These are phyloP conservation scores for Mucuna pruriens DNA, from an alignment of 306 rosid genomes.

Conservation along the genomic window DNA sequence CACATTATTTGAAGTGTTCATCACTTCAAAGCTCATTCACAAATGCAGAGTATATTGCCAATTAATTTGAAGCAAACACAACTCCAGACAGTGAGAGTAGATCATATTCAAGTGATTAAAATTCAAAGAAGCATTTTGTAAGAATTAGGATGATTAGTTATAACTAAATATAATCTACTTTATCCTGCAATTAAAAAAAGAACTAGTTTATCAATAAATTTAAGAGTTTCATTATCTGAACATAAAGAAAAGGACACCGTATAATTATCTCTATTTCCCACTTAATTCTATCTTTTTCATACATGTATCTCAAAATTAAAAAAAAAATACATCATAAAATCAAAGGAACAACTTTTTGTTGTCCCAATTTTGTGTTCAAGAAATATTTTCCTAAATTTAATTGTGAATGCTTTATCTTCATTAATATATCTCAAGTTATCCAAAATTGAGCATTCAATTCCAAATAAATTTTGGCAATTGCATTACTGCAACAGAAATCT, in stretches of 20 bases:
- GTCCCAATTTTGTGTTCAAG: background rate
- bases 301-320: background rate
- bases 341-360: background rate
- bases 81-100: slow-evolving; percentile 19
- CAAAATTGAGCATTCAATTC: slow-evolving; percentile 23
- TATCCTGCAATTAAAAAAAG: background rate
- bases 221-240: background rate
- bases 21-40: slow-evolving; percentile 10
- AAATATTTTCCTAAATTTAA: background rate
- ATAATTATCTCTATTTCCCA: background rate
- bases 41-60: background rate
- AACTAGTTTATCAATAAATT: background rate
- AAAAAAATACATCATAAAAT: background rate
- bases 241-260: background rate
- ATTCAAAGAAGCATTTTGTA: background rate
- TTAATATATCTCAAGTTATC: background rate
- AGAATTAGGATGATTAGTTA: background rate
- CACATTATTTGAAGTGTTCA: background rate
- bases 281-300: background rate
- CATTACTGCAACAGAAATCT: slow-evolving; percentile 20
- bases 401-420: background rate
- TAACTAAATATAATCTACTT: background rate
- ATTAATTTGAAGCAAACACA: slow-evolving; percentile 7
- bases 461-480: slow-evolving; percentile 26
- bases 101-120: slow-evolving; percentile 8